Percentiles rank a stretch among this genome's conserved stretches.
Conservation (phyloP, 2,329 filamentous ascomycete genomes). For the Aureobasidium sp. region DNA sequence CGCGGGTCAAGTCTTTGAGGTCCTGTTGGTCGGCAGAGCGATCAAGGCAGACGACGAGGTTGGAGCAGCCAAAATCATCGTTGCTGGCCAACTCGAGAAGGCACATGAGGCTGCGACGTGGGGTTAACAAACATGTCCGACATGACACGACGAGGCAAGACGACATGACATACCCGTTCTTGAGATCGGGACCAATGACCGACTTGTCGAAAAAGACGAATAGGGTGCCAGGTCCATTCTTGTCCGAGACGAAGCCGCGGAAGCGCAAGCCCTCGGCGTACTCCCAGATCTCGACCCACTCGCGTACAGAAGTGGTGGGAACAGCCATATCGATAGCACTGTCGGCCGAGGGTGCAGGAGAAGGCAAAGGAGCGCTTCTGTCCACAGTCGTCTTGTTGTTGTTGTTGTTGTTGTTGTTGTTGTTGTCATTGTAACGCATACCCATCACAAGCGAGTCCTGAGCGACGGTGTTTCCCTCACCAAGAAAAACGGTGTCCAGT, state of each 20-base stretch:
- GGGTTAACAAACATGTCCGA: slow-evolving; percentile 26
- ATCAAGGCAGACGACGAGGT: slow-evolving; percentile 76
- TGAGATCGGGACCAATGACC: slow-evolving; percentile 68
- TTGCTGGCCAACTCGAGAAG: slow-evolving; percentile 80
- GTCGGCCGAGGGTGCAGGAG: slow-evolving; percentile 31
- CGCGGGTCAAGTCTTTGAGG: slow-evolving; percentile 63
- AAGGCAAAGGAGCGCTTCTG: slow-evolving; percentile 25
- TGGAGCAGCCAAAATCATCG: slow-evolving; percentile 62
- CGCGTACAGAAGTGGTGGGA: slow-evolving; percentile 37
- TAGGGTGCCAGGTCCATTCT: slow-evolving; percentile 63
- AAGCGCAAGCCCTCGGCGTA: slow-evolving; percentile 79
- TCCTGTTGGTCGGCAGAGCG: slow-evolving; percentile 56
- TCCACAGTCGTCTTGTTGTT: slow-evolving; percentile 25
- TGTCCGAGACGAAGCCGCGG: slow-evolving; percentile 72
- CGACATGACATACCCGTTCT: slow-evolving; percentile 64
- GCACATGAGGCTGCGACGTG: slow-evolving; percentile 62
- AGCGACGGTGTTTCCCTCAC: slow-evolving; percentile 75
- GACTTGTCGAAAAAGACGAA: slow-evolving; percentile 82
- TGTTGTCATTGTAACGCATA: slow-evolving; percentile 47
- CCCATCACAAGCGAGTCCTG: slow-evolving; percentile 81
- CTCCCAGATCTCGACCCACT: slow-evolving; percentile 76
- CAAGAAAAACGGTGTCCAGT: slow-evolving; percentile 88
- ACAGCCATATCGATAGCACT: slow-evolving; percentile 20
- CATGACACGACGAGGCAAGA: neutral
- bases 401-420: too few relatives aligned